Percentiles rank a stretch among this genome's conserved stretches.
phyloP scores from a whole-genome alignment of 768 basidiomycete genomes.

The Suillus decipiens region DNA sequence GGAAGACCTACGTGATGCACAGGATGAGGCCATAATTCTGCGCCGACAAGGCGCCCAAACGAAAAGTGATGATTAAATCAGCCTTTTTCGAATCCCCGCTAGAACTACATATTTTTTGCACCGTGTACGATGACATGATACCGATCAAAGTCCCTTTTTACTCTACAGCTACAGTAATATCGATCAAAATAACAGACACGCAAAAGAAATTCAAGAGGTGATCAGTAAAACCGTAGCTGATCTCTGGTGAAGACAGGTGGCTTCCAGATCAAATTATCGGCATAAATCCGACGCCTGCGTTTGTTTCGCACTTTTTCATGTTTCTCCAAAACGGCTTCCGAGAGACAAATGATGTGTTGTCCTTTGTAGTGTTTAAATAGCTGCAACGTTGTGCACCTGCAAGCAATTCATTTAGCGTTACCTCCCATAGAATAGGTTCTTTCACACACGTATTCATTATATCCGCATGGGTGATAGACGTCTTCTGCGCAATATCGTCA shows the following conservation, averaged over 20 bases:
- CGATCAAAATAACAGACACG: slow-evolving; percentile 6
- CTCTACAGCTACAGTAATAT: slow-evolving; percentile 24
- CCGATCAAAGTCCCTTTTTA: slow-evolving; percentile 15
- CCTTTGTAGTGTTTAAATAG: slow-evolving; percentile 97
- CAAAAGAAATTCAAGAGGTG: not conserved
- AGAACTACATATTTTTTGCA: slow-evolving; percentile 15
- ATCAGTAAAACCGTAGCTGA: slow-evolving; percentile 70
- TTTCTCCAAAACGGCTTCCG: slow-evolving; percentile 88
- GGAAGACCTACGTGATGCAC: slow-evolving; percentile 11
- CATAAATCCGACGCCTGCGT: slow-evolving; percentile 72
- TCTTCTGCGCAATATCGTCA: slow-evolving; percentile 96
- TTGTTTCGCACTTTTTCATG: slow-evolving; percentile 85
- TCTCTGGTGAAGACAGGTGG: slow-evolving; percentile 92
- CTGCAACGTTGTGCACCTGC: slow-evolving; percentile 89
- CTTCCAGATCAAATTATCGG: slow-evolving; percentile 88
- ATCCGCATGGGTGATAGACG: slow-evolving; percentile 92
- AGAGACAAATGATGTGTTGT: slow-evolving; percentile 89
- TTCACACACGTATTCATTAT: slow-evolving; percentile 94
- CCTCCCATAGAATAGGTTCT: slow-evolving; percentile 8
- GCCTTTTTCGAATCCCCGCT: slow-evolving; percentile 5
- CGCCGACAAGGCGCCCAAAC: slow-evolving; percentile 22
- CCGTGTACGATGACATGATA: slow-evolving; percentile 16
- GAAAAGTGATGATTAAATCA: slow-evolving; percentile 13
- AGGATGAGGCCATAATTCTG: slow-evolving; percentile 18
- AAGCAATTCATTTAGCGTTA: slow-evolving; percentile 19